Evolutionary conservation across 176 grass and related monocot genomes (phyloP), one percentile per base, ranked within the genome.

Genomic region (Urochloa ruziziensis): DNA sequence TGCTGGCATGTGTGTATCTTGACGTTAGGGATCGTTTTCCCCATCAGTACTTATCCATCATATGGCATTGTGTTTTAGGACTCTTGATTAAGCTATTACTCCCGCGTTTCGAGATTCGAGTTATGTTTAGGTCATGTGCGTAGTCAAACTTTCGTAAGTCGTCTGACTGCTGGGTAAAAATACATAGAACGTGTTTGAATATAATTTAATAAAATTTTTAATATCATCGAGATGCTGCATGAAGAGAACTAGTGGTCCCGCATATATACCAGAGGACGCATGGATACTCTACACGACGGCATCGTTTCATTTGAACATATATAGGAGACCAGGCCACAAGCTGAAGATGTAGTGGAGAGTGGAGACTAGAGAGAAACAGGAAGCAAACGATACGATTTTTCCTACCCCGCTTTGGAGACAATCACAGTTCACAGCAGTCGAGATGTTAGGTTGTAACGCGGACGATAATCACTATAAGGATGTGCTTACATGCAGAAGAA

Each of bases 1-100:
- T 42, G 75, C 34, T 60, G 78, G 61, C 71, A 37, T 68, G 48
- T 75, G 23, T 54, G 74, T 30, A 43, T 48, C 13, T 73, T 62
- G 48, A 81, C 60, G 70, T 48, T 40, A 76, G 7, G 62, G 29
- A 37, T 65, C 21, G 32, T 27, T 68, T 16, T 7, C 0, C 10
- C 0, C 0, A 24, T 28, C 23, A 57, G 21, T 36, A 28, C 19
- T 3, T 47, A 7, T 44, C 47, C 56, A 56, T 75, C 6, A 47
- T 21, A 21, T 12, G 35, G 14, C 33, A 37, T 17, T 7, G 4
- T 58, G n/a, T n/a, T n/a, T 62, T 35, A 25, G 8, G 51, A 57
- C 10, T 75, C 23, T 59, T n/a, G 14, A 74, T 32, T 35, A 73
- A 64, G 57, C 7, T 42, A 30, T 2, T 21, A 6, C 15, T 27